These are phyloP conservation scores for Lepiota venenata DNA, from an alignment of 768 basidiomycete genomes.

Conservation along the genomic window DNA sequence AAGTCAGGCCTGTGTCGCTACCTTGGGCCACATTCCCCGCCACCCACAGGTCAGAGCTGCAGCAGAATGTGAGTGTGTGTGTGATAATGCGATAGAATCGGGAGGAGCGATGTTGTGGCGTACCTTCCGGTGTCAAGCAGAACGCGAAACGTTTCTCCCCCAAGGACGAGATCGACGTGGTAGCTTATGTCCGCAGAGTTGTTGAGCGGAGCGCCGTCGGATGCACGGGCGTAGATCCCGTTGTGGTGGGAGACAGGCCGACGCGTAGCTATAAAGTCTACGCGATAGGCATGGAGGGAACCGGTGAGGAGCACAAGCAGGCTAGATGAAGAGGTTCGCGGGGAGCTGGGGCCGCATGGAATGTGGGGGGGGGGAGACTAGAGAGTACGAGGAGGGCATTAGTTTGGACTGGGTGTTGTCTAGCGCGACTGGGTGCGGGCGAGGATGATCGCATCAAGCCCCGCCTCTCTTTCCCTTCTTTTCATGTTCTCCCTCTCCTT, in stretches of 20 bases:
- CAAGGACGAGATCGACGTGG: slow-evolving; percentile 34
- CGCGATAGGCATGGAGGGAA: slow-evolving; percentile 8
- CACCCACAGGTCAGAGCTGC: slow-evolving; percentile 66
- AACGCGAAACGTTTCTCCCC: slow-evolving; percentile 30
- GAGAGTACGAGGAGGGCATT: too few species aligned
- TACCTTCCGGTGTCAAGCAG: slow-evolving; percentile 50
- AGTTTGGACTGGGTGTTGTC: slow-evolving; percentile 10
- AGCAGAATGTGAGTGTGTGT: not conserved
- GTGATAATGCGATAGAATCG: too few species aligned
- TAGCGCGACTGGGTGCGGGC: slow-evolving; percentile 10
- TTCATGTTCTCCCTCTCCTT: slow-evolving; percentile 33
- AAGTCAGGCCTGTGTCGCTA: slow-evolving; percentile 31
- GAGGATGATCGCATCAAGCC: too few species aligned
- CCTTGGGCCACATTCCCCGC: slow-evolving; percentile 39
- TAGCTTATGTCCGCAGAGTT: slow-evolving; percentile 39
- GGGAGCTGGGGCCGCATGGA: not conserved
- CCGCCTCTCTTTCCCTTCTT: slow-evolving; percentile 17
- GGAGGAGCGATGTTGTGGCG: not conserved
- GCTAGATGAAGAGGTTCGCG: not conserved
- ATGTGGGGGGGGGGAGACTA: not conserved
- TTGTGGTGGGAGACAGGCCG: not conserved
- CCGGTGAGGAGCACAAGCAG: slow-evolving; percentile 10
- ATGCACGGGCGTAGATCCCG: not conserved
- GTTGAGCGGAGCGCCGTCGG: slow-evolving; percentile 16
- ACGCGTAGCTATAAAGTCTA: not conserved